These are phyloP conservation scores for Erodium moschatum DNA, from an alignment of 441 rosid species.

Conservation along the genomic window DNA sequence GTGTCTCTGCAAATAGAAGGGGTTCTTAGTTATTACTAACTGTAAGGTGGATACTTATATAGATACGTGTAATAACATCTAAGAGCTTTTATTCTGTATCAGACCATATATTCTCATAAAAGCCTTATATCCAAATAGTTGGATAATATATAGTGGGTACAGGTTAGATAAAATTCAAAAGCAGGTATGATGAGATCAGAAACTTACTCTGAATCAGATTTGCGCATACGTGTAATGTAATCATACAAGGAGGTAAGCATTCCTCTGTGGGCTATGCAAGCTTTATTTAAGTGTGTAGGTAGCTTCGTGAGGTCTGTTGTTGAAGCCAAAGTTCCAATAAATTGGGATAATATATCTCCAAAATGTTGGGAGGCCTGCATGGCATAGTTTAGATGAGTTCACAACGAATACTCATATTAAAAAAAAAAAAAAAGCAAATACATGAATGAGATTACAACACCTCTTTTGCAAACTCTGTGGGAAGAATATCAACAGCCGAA, in stretches of 20 bases:
- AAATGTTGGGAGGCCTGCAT: conserved; percentile 76
- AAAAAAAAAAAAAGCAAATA: conserved; percentile 13
- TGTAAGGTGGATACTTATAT: background rate
- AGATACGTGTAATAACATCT: background rate
- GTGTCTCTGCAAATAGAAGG: conserved; percentile 40
- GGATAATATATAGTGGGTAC: too few relatives aligned
- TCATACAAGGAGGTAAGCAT: conserved; percentile 58
- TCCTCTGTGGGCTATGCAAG: conserved; percentile 79
- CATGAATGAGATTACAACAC: conserved; percentile 27
- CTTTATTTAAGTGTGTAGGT: conserved; percentile 69
- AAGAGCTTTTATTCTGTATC: background rate
- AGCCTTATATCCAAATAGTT: too few relatives aligned
- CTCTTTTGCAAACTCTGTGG: conserved; percentile 96
- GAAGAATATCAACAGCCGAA: conserved; percentile 81
- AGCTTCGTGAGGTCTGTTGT: conserved; percentile 38
- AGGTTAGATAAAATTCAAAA: background rate
- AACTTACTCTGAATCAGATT: conserved; percentile 70
- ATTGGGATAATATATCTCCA: conserved; percentile 74
- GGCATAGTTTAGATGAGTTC: conserved; percentile 1
- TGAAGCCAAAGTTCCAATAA: conserved; percentile 65
- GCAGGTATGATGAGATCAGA: conserved; percentile 15
- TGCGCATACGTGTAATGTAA: conserved; percentile 82
- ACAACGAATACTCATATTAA: background rate
- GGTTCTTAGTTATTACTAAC: conserved; percentile 6
- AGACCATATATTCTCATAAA: too few relatives aligned